Percentiles rank a stretch among this genome's conserved stretches.
These are phyloP conservation scores for Tripterygium wilfordii DNA, from an alignment of 177 flowering plant genomes.

Conservation along the genomic window DNA sequence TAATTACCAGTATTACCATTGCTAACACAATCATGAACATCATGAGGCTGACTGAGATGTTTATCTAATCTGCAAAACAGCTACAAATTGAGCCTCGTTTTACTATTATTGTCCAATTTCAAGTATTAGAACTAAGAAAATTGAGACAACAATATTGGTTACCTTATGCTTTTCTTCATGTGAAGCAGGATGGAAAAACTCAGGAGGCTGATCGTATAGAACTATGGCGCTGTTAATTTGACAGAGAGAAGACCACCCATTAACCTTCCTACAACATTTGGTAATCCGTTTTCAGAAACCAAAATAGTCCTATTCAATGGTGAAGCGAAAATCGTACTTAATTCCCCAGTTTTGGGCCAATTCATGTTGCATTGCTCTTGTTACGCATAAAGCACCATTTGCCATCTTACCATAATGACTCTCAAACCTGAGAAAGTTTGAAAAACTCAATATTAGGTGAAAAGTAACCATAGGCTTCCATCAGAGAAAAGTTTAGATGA, in stretches of 20 bases:
- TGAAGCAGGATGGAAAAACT: constrained; percentile 82
- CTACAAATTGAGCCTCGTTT: no score
- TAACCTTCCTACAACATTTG: no score
- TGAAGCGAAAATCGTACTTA: constrained; percentile 37
- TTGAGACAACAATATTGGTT: no score
- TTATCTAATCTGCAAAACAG: constrained; percentile 68
- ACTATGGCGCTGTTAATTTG: constrained; percentile 70
- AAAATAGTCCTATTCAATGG: no score
- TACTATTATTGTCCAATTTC: no score
- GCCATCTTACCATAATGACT: constrained; percentile 80
- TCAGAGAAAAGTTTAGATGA: no score
- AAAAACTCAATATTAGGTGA: constrained; percentile 1
- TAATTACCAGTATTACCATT: constrained; percentile 39
- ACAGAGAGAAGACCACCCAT: constrained; percentile 2
- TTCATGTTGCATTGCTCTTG: constrained; percentile 96
- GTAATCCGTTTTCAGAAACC: no score
- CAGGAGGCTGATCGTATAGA: constrained; percentile 95
- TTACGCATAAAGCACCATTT: constrained; percentile 85
- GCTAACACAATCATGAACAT: constrained; percentile 56
- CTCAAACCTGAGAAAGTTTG: constrained; percentile 64
- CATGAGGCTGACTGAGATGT: constrained; percentile 32
- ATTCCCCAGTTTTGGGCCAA: constrained; percentile 93
- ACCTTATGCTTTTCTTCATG: constrained; percentile 86
- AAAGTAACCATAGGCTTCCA: no score
- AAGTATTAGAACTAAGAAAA: no score